Evolutionary conservation across 164 flowering plant species (phyloP).

Genomic region (Umbellularia californica): DNA sequence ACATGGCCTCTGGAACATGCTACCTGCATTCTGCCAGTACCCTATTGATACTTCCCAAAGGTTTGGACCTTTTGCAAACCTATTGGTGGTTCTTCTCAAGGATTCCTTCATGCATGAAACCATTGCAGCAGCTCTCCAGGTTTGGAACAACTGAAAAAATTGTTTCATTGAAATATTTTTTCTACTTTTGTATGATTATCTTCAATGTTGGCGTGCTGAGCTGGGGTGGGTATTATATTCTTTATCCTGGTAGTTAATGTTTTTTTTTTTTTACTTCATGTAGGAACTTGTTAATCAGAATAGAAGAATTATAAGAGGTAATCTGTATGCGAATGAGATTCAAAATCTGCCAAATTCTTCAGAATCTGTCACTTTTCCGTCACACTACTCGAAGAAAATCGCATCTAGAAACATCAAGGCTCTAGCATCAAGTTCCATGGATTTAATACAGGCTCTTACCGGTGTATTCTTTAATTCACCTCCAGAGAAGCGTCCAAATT

Average conservation of each 20-base stretch:
- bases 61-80: constrained; percentile 39
- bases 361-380: constrained; percentile 15
- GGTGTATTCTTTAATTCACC: constrained; percentile 47
- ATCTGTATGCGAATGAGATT: constrained; percentile 13
- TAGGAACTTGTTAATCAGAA: constrained; percentile 79
- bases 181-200: background rate
- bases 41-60: constrained; percentile 55
- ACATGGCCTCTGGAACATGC: constrained; percentile 55
- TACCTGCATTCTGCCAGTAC: constrained; percentile 72
- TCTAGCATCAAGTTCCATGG: constrained; percentile 45
- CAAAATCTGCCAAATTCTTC: constrained; percentile 8
- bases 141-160: constrained; percentile 14
- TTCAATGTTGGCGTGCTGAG: background rate
- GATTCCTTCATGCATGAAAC: constrained; percentile 48
- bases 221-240: background rate
- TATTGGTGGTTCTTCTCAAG: constrained; percentile 41
- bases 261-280: background rate
- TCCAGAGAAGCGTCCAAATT: constrained; percentile 37
- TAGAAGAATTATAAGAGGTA: constrained; percentile 28
- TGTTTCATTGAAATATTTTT: background rate
- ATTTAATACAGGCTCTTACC: constrained; percentile 57
- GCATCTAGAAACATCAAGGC: constrained; percentile 58
- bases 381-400: constrained; percentile 46
- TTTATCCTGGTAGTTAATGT: constrained; percentile 1
- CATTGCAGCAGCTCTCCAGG: constrained; percentile 65